These are phyloP conservation scores for Lasiosphaeriaceae sp. DNA, from an alignment of 495 filamentous ascomycete species.

Conservation along the genomic window DNA sequence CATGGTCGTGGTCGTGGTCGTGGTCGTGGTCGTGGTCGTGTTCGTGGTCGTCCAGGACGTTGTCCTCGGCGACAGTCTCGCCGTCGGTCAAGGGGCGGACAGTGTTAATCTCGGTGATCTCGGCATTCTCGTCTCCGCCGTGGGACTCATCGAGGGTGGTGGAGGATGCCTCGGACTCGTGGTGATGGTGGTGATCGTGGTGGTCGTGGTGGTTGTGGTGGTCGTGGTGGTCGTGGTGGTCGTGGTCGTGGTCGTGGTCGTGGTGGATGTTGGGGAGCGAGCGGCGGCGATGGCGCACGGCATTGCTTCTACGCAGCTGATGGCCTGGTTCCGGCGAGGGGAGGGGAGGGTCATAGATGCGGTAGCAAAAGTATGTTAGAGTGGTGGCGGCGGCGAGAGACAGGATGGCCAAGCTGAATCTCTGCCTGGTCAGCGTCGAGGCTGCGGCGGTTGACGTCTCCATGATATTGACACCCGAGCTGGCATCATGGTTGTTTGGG, in stretches of 20 bases:
- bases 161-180: constrained; percentile 22
- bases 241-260: constrained; percentile 20
- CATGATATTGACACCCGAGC: constrained; percentile 27
- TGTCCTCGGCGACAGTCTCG: constrained; percentile 58
- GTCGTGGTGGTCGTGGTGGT: constrained; percentile 11
- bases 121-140: constrained; percentile 35
- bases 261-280: constrained; percentile 21
- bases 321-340: constrained; percentile 20
- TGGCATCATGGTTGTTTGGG: constrained; percentile 17
- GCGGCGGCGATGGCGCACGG: constrained; percentile 46
- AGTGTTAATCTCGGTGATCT: constrained; percentile 33
- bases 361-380: constrained; percentile 39
- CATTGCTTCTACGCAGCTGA: constrained; percentile 57
- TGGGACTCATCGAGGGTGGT: constrained; percentile 40
- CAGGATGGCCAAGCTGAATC: constrained; percentile 34
- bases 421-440: constrained; percentile 42
- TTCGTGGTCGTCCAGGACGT: constrained; percentile 51
- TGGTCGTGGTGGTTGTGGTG: constrained; percentile 3
- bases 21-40: too few species aligned
- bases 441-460: constrained; percentile 32
- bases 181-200: constrained; percentile 4
- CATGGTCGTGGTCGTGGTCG: too few species aligned
- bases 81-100: constrained; percentile 43
- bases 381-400: constrained; percentile 34
- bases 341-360: constrained; percentile 19